These are phyloP conservation scores for Ogataea ganodermae DNA, from an alignment of 805 yeast genomes.

Conservation along the genomic window DNA sequence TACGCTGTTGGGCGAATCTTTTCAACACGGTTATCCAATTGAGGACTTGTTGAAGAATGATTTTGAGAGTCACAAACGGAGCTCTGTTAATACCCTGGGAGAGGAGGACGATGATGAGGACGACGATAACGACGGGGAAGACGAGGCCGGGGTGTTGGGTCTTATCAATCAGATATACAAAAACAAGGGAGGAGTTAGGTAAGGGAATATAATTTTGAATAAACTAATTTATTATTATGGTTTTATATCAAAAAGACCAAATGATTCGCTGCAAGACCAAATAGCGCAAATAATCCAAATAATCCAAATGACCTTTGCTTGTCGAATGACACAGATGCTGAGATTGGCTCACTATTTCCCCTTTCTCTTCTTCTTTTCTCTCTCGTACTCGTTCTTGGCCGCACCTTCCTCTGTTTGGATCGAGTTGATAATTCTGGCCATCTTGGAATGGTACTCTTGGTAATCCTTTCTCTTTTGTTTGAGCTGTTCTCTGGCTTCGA, in stretches of 20 bases:
- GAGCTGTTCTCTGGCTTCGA: slow-evolving; percentile 84
- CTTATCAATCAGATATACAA: slow-evolving; percentile 79
- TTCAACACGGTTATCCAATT: slow-evolving; percentile 39
- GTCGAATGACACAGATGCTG: neutral
- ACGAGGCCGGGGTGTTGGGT: slow-evolving; percentile 55
- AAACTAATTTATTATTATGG: neutral
- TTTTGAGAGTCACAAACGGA: slow-evolving; percentile 6
- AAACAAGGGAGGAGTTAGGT: slow-evolving; percentile 37
- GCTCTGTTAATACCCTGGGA: neutral
- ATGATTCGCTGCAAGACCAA: no score
- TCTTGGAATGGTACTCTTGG: slow-evolving; percentile 81
- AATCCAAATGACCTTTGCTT: no score
- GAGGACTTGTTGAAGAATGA: slow-evolving; percentile 25
- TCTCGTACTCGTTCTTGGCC: slow-evolving; percentile 88
- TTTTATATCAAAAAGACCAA: neutral
- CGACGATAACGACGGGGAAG: slow-evolving; percentile 37
- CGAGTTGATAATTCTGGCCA: slow-evolving; percentile 82
- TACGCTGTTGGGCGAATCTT: slow-evolving; percentile 45
- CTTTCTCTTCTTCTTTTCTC: slow-evolving; percentile 72
- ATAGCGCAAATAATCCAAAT: no score
- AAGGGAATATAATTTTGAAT: neutral
- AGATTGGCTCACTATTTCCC: slow-evolving; percentile 33
- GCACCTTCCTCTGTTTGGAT: slow-evolving; percentile 94
- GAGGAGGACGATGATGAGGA: slow-evolving; percentile 31
- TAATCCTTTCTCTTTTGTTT: slow-evolving; percentile 73